A percentile compares a stretch with the other conserved stretches of the same genome.
phyloP scores from a whole-genome alignment of 345 rosid genomes.

The Eutrema japonicum region DNA sequence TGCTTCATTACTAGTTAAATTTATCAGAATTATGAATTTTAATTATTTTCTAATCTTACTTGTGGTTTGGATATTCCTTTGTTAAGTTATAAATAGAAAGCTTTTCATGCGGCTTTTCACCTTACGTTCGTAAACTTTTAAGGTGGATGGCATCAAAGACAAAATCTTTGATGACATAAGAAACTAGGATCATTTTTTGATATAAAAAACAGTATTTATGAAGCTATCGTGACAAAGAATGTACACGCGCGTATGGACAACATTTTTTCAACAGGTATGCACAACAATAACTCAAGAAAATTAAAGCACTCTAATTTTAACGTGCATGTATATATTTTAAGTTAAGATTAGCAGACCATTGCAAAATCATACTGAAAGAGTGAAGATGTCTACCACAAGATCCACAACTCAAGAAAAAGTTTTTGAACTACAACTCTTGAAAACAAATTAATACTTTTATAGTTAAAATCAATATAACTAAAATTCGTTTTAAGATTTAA shows the following conservation, averaged over 20 bases:
- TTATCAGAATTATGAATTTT: not conserved
- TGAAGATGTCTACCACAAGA: not conserved
- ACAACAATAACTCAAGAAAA: not conserved
- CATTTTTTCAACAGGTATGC: not conserved
- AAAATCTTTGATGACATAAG: constrained; percentile 22
- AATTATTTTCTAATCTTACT: constrained; percentile 1
- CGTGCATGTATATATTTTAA: not conserved
- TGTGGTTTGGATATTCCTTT: not conserved
- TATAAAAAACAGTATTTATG: not conserved
- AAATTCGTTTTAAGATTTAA: not conserved
- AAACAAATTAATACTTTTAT: not conserved
- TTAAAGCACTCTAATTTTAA: not conserved
- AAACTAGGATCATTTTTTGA: not conserved
- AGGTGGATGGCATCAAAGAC: constrained; percentile 12
- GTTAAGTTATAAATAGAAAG: not conserved
- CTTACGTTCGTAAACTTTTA: not conserved
- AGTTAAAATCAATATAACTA: not conserved
- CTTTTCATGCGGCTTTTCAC: not conserved
- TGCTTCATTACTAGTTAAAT: not conserved
- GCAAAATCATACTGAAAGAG: not conserved
- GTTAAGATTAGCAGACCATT: not conserved
- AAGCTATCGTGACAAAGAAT: constrained; percentile 14
- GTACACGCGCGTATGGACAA: constrained; percentile 1
- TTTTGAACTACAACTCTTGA: not conserved
- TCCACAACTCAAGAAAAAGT: not conserved